These are phyloP conservation scores for Xylaria sp. DNA, from an alignment of 2,329 filamentous ascomycete species.

Conservation along the genomic window DNA sequence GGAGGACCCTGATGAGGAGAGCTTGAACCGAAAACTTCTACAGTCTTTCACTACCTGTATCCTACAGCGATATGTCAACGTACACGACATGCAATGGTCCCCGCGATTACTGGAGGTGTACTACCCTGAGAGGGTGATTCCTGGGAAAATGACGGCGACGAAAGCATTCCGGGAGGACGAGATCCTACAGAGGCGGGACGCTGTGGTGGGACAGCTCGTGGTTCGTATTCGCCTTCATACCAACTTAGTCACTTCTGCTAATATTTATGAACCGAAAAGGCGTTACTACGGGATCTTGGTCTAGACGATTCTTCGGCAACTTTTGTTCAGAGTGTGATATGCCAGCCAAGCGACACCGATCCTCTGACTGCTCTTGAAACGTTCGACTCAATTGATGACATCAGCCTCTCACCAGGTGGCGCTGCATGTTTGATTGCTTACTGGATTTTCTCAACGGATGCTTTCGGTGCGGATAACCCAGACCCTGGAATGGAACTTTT, in stretches of 20 bases:
- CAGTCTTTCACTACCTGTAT: constrained; percentile 81
- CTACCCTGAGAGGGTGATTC: constrained; percentile 67
- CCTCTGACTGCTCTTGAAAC: constrained; percentile 56
- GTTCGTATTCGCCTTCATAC: constrained; percentile 44
- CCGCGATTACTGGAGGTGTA: constrained; percentile 71
- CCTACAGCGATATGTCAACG: constrained; percentile 73
- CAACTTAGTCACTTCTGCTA: neutral
- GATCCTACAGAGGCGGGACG: constrained; percentile 64
- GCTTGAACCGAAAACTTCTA: constrained; percentile 67
- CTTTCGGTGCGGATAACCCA: constrained; percentile 63
- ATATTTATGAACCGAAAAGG: constrained; percentile 44
- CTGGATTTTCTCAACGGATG: constrained; percentile 65
- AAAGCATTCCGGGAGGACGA: constrained; percentile 69
- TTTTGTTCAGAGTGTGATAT: constrained; percentile 53
- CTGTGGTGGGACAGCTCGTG: constrained; percentile 73
- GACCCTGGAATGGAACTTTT: constrained; percentile 62
- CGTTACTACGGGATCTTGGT: constrained; percentile 67
- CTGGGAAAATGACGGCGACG: constrained; percentile 64
- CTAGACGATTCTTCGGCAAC: constrained; percentile 53
- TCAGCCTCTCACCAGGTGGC: constrained; percentile 64
- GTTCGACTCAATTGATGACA: constrained; percentile 54
- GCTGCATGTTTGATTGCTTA: constrained; percentile 65
- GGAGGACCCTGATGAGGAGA: constrained; percentile 61
- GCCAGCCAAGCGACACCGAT: constrained; percentile 49
- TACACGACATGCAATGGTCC: constrained; percentile 65